Evolutionary conservation across 2,329 filamentous ascomycete genomes (phyloP), one percentile per base, ranked within the genome.

Genomic region (Colletotrichum sp.): DNA sequence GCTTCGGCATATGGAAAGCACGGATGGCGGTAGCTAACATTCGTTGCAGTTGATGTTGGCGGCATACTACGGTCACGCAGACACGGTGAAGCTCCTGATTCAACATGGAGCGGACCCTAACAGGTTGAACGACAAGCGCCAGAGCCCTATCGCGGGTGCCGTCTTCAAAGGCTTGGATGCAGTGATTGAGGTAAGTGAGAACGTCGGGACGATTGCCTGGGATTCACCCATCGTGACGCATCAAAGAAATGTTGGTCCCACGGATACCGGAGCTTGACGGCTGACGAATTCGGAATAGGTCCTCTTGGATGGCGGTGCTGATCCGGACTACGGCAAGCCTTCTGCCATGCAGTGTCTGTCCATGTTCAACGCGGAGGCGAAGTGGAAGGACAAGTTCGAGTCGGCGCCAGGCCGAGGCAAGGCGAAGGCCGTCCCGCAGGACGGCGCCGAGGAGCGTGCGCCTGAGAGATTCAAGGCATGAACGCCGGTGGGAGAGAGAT

Each of bases 161-260:
- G 91, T 95, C 7, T 95, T 95, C 83, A 95, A 95, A 83, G 91
- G 90, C 10, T 92, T 93, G 80, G 88, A 90, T 72, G 90, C 89
- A 6, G 91, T 95, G 6, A 89, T 95, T 10, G 90, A 90, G 81
- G 89, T 90, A 75, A 68, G 82, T 77, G 8, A 3, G 10, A 5
- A 6, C 28, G 6, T 18, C n/a, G 10, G 30, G 5, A 1, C 55
- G 92, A 90, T 85, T 95, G 75, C 55, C 52, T 15, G 15, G 7
- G 52, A 15, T 13, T 59, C 52, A 18, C 18, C 39, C 3, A n/a
- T 48, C 18, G 0, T 21, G 2, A 13, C 13, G n/a, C 10, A 21
- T 48, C 24, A 15, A 15, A 10, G 26, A n/a, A 16, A 66, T 3
- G 1, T 26, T 3, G 21, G 3, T 32, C 39, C 55, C 55, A 18